These are phyloP conservation scores for Fusarium proliferatum DNA, from an alignment of 2,329 filamentous ascomycete species.

Conservation along the genomic window DNA sequence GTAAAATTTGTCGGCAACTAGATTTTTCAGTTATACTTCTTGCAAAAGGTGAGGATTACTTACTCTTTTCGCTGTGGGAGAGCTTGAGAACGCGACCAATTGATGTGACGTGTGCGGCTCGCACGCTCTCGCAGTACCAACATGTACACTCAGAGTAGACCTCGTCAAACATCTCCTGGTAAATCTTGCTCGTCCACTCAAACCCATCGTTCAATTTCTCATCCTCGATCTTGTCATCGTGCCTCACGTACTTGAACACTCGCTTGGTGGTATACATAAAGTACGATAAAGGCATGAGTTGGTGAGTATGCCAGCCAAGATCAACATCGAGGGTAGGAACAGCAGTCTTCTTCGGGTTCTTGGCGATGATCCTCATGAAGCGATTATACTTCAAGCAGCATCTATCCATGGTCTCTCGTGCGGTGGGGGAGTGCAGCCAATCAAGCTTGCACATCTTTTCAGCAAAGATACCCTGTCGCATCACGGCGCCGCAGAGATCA, in stretches of 20 bases:
- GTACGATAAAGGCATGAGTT: conserved; percentile 74
- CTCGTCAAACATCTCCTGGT: conserved; percentile 71
- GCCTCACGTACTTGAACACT: conserved; percentile 74
- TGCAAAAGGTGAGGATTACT: accelerated
- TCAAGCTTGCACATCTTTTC: conserved; percentile 82
- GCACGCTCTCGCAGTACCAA: conserved; percentile 80
- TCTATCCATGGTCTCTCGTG: conserved; percentile 70
- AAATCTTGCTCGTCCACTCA: conserved; percentile 77
- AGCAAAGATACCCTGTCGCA: conserved; percentile 73
- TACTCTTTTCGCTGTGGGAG: conserved; percentile 58
- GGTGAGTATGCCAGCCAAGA: conserved; percentile 84
- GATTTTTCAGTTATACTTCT: background rate
- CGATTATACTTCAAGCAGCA: conserved; percentile 73
- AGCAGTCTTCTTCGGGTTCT: conserved; percentile 57
- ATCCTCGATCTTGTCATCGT: conserved; percentile 86
- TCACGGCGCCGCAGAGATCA: conserved; percentile 72
- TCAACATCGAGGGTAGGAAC: conserved; percentile 82
- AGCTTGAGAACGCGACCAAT: conserved; percentile 58
- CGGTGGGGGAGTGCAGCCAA: conserved; percentile 79
- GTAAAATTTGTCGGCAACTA: conserved; percentile 57
- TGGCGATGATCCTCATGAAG: conserved; percentile 70
- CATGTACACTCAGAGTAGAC: conserved; percentile 83
- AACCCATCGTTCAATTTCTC: conserved; percentile 72
- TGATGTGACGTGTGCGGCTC: conserved; percentile 59
- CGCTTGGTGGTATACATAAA: conserved; percentile 63